A percentile compares a stretch with the other conserved stretches of the same genome.
Evolutionary conservation across 2,329 filamentous ascomycete species (phyloP).

Genomic region (Curvularia sp.): DNA sequence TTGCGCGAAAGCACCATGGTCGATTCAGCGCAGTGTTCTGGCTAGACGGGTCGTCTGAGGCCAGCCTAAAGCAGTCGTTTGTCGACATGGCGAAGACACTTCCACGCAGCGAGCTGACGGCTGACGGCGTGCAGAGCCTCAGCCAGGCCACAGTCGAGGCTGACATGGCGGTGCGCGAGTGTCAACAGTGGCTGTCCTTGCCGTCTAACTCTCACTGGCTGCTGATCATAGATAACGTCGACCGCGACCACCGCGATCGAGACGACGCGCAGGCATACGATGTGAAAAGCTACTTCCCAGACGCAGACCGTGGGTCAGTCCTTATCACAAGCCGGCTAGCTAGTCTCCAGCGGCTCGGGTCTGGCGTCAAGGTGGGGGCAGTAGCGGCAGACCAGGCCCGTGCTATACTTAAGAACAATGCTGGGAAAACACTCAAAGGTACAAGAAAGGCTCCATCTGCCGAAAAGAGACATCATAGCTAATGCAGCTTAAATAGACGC

Average conservation of each 20-base stretch:
- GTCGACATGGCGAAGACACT: slow-evolving; percentile 19
- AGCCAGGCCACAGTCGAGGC: slow-evolving; percentile 19
- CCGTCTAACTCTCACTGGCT: slow-evolving; percentile 23
- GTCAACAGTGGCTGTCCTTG: slow-evolving; percentile 28
- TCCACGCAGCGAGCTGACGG: slow-evolving; percentile 21
- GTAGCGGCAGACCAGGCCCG: slow-evolving; percentile 32
- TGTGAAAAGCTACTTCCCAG: slow-evolving; percentile 26
- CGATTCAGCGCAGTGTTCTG: slow-evolving; percentile 23
- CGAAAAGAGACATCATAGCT: neutral
- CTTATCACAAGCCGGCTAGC: slow-evolving; percentile 30
- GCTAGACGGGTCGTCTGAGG: slow-evolving; percentile 25
- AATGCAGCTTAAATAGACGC: slow-evolving; percentile 24
- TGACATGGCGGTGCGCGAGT: slow-evolving; percentile 21
- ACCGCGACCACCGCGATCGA: slow-evolving; percentile 21
- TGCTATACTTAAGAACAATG: slow-evolving; percentile 41
- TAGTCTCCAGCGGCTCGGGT: slow-evolving; percentile 29
- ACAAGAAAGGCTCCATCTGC: neutral
- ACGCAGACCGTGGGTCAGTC: slow-evolving; percentile 27
- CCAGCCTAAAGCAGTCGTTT: slow-evolving; percentile 26
- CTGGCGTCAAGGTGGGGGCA: slow-evolving; percentile 38
- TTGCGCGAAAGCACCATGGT: slow-evolving; percentile 19
- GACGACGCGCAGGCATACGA: slow-evolving; percentile 26
- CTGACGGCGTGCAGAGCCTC: slow-evolving; percentile 15
- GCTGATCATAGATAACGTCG: slow-evolving; percentile 32
- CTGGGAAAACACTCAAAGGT: slow-evolving; percentile 27